Percentiles rank a stretch among this genome's conserved stretches.
Conservation (phyloP, 768 basidiomycete genomes). For the Boletus rubroflammeus region DNA sequence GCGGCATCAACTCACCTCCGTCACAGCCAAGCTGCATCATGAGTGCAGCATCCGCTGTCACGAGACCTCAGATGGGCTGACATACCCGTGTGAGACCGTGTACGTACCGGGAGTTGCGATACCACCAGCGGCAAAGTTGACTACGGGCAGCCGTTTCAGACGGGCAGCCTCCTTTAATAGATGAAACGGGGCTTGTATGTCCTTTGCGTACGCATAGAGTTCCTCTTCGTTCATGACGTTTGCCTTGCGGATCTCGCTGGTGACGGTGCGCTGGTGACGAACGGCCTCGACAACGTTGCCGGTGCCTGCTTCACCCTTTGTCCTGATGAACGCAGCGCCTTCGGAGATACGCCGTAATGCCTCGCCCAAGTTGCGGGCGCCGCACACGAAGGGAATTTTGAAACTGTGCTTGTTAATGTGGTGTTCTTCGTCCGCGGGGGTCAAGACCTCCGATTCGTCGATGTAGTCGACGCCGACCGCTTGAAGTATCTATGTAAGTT, state of each 20-base stretch:
- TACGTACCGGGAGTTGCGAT: slow-evolving; percentile 81
- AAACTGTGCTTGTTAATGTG: slow-evolving; percentile 96
- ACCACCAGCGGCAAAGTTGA: slow-evolving; percentile 95
- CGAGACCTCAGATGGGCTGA: neutral
- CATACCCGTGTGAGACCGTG: neutral
- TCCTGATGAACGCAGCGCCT: slow-evolving; percentile 97
- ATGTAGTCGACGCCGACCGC: slow-evolving; percentile 94
- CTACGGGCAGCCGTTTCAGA: slow-evolving; percentile 88
- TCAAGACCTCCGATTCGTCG: slow-evolving; percentile 92
- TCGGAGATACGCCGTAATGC: slow-evolving; percentile 95
- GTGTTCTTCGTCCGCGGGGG: slow-evolving; percentile 92
- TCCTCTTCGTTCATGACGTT: slow-evolving; percentile 93
- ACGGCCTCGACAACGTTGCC: slow-evolving; percentile 94
- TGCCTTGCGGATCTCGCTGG: slow-evolving; percentile 79
- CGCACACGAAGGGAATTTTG: slow-evolving; percentile 96
- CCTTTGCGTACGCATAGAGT: slow-evolving; percentile 89
- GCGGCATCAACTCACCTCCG: slow-evolving; percentile 59
- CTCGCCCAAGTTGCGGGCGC: slow-evolving; percentile 92
- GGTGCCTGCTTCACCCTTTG: slow-evolving; percentile 90
- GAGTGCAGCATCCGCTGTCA: slow-evolving; percentile 84
- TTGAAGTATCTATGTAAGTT: slow-evolving; percentile 86
- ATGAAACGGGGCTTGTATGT: slow-evolving; percentile 91
- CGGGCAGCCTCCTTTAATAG: slow-evolving; percentile 95
- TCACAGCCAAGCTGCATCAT: slow-evolving; percentile 99
- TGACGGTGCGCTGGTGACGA: slow-evolving; percentile 82